Base-by-base conservation (phyloP, 257 asterid genomes). In the Mitragyna speciosa region DNA sequence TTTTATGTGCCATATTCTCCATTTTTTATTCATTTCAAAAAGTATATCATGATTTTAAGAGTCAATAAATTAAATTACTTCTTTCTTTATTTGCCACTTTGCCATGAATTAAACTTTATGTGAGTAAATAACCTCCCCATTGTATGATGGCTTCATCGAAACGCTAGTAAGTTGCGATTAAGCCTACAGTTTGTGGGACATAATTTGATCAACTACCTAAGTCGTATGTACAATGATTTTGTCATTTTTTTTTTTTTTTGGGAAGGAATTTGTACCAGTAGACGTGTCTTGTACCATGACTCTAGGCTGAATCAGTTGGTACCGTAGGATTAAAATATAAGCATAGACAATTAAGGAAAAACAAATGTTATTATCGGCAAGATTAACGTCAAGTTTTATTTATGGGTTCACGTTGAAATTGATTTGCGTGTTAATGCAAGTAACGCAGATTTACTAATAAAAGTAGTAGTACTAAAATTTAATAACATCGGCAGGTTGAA, bases 401-500 rank as follows among this genome's bases (percentile, higher is more conserved):
- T 67, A 70, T 67, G 80, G 65, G 63, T 77, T 82, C 41, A 58
- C 59, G 36, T 83, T 85, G 81, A 58, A 82, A 61, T 56, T 48
- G 59, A 73, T 68, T 83, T 81, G 81, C 78, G 81, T 84, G 83
- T 56, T 80, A 39, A 83, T 71, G 83, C 76, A 81, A 81, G 78
- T 75, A 80, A 86, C 77, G 79, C 11, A 26, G 0, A 26, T n/a
- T 63, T 26, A 63, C 11, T 14, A 64, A 15, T 20, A 28, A 28
- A 12, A 45, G 19, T 52, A 59, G 10, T 28, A 41, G 36, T 31
- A 39, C 63, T 31, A 12, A 31, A 43, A 52, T 68, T 67, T 26
- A 24, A 51, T 49, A 41, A 66, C 69, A 64, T 63, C 72, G 80
- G 78, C 92, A 93, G 98, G 97, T 93, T 82, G 98, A 90, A 81